These are phyloP conservation scores for Citrus sinensis DNA, from an alignment of 345 rosid genomes.

Conservation along the genomic window DVS_A1.0 CM039162.1:19870501-19871000, in stretches of 20 bases:
- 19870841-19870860: not conserved
- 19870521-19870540: not conserved
- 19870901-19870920: not conserved
- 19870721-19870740: not conserved
- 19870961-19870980: not conserved
- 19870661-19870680: rapidly evolving
- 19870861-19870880: not conserved
- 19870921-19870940: no score
- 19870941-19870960: no score
- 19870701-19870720: not conserved
- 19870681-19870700: not conserved
- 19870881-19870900: not conserved
- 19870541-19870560: constrained; percentile 39
- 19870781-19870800: not conserved
- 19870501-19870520: not conserved
- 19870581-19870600: not conserved
- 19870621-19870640: constrained; percentile 81
- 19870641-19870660: constrained; percentile 22
- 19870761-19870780: not conserved
- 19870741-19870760: constrained; percentile 7
- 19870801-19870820: no score
- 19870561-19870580: constrained; percentile 72
- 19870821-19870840: no score
- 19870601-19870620: constrained; percentile 6
- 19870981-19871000: not conserved